Conservation (phyloP, 192 early-diverging fungal species). For the Thoreauomyces humboldtii region DNA sequence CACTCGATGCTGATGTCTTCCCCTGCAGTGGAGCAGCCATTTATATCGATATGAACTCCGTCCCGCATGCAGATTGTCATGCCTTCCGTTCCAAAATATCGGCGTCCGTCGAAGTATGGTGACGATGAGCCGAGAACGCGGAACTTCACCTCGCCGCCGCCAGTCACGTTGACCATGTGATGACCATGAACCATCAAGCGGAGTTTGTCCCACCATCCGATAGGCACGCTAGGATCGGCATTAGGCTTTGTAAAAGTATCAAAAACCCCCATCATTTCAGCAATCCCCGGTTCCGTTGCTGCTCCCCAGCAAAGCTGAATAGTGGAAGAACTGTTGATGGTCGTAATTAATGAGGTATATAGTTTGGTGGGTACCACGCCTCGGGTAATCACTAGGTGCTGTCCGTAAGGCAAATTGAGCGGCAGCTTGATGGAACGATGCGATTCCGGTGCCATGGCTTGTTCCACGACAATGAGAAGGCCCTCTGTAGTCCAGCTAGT, state of each 20-base stretch:
- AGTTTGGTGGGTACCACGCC: constrained; percentile 51
- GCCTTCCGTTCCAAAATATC: constrained; percentile 47
- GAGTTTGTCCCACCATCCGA: constrained; percentile 61
- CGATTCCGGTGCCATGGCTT: constrained; percentile 22
- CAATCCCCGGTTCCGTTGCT: constrained; percentile 39
- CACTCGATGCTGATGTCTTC: constrained; percentile 46
- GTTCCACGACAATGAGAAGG: constrained; percentile 51
- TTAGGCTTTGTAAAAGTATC: constrained; percentile 51
- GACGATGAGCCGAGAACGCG: constrained; percentile 43
- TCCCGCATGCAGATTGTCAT: constrained; percentile 36
- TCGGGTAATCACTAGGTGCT: constrained; percentile 34
- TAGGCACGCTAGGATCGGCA: constrained; percentile 48
- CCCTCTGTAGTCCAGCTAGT: constrained; percentile 43
- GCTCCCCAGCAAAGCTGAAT: constrained; percentile 34
- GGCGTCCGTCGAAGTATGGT: constrained; percentile 46
- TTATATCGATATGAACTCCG: constrained; percentile 37
- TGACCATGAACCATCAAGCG: constrained; percentile 49
- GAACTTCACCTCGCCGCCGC: constrained; percentile 40
- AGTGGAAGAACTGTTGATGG: constrained; percentile 20
- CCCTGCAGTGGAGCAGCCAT: background rate
- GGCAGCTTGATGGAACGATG: constrained; percentile 35
- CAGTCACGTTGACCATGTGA: constrained; percentile 36
- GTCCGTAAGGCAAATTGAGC: constrained; percentile 16
- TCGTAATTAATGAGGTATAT: constrained; percentile 34
- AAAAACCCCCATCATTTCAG: constrained; percentile 46